Evolutionary conservation across 257 asterid genomes (phyloP).

Genomic region (Solanum medicagineum): DNA sequence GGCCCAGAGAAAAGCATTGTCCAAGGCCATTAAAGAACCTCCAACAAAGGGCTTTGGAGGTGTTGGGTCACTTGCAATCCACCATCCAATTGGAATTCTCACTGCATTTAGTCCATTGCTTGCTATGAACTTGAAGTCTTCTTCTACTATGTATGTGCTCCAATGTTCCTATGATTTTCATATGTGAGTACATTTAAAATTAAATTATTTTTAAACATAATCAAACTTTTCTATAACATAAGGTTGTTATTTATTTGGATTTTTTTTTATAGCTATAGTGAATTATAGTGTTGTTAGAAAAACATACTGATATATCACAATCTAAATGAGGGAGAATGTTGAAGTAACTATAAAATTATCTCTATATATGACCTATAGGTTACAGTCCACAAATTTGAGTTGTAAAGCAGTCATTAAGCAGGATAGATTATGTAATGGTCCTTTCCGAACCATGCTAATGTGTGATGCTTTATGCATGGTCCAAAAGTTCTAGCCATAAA

Average conservation of each 20-base stretch:
- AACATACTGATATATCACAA: background rate
- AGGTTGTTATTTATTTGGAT: background rate
- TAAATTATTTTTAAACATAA: background rate
- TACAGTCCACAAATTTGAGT: no score
- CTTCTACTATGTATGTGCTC: conserved; percentile 48
- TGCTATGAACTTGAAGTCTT: conserved; percentile 57
- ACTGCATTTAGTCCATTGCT: conserved; percentile 30
- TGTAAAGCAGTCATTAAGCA: background rate
- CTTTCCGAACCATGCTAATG: background rate
- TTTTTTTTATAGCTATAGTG: background rate
- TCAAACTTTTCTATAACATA: background rate
- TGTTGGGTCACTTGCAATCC: conserved; percentile 51
- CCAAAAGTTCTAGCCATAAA: no score
- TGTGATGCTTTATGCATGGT: no score
- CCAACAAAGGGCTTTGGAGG: conserved; percentile 64
- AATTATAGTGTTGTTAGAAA: background rate
- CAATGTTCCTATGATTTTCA: conserved; percentile 41
- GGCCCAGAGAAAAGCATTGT: conserved; percentile 68
- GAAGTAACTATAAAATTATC: background rate
- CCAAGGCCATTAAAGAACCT: conserved; percentile 54
- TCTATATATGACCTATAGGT: background rate
- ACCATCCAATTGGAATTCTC: conserved; percentile 85
- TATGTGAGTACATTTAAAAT: background rate
- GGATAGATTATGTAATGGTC: background rate
- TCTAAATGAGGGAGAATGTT: background rate